Base-by-base conservation (phyloP, 2,329 filamentous ascomycete genomes). In the Bretziella fagacearum region DNA sequence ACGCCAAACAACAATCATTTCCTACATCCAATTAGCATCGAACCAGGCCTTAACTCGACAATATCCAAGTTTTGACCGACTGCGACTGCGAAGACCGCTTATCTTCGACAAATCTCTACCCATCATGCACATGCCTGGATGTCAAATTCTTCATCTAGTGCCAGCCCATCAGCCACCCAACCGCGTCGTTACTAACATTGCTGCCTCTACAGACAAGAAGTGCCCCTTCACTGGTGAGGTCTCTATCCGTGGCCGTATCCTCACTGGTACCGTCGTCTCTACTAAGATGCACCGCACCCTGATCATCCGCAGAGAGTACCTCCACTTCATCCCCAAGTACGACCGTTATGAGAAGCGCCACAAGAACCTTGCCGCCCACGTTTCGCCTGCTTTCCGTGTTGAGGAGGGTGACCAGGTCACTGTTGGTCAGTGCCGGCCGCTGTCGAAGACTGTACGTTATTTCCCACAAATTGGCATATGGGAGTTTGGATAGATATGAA, bases 251-350 rank as follows among this genome's bases (percentile, higher is more conserved):
- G 91, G 91, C 70, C 89, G 91, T 89, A 98, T 98, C 79, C 77
- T 98, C 59, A 96, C 89, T 67, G 91, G 91, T 65, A 95, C 86
- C 66, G 91, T 98, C 65, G 83, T 96, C 65, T 96, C 89, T 62
- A 98, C 91, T 73, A 98, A 98, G 84, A 98, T 98, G 91, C 91
- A 98, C 84, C 84, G 91, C 73, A 98, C 91, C 63, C 74, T 96
- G 67, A 82, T 98, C 73, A 93, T 98, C 78, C 91, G 91, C 69
- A 82, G 91, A 71, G 91, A 98, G 79, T 98, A 98, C 79, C 85
- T 98, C 55, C 91, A 98, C 78, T 98, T 84, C 74, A 83, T 98
- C 67, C 87, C 87, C 70, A 98, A 98, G 78, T 98, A 98, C 81
- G 77, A 84, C 67, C 84, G 91, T 81, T 98, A 98, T 72, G 93